Percentiles rank a stretch among this genome's conserved stretches.
These are phyloP conservation scores for Chytriomyces sp. DNA, from an alignment of 192 early-diverging fungal species.

Conservation along the genomic window DNA sequence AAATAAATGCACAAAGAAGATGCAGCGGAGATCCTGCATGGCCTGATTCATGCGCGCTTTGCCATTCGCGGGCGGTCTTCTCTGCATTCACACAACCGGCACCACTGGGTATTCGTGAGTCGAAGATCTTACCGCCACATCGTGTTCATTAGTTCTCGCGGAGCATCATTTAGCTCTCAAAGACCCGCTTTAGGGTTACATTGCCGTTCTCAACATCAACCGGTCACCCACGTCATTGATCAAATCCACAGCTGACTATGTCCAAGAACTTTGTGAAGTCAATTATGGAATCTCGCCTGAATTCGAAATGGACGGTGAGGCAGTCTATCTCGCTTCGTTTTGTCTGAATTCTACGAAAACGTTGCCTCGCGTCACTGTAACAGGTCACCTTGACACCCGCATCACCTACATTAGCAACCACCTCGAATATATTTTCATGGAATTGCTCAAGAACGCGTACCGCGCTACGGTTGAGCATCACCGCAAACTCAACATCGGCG, in stretches of 20 bases:
- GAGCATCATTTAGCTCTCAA: conserved; percentile 86
- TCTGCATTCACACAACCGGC: neutral
- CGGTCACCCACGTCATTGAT: conserved; percentile 69
- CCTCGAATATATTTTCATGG: conserved; percentile 90
- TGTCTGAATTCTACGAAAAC: neutral
- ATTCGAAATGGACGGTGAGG: conserved; percentile 36
- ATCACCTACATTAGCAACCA: conserved; percentile 89
- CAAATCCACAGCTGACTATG: conserved; percentile 67
- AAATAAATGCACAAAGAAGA: conserved; percentile 78
- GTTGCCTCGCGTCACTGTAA: conserved; percentile 32
- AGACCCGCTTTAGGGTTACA: conserved; percentile 60
- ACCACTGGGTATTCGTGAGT: neutral
- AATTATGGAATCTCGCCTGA: conserved; percentile 85
- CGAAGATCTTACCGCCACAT: neutral
- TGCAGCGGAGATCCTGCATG: conserved; percentile 76
- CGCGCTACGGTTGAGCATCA: conserved; percentile 77
- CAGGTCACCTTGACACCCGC: conserved; percentile 65
- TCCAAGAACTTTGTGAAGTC: conserved; percentile 85
- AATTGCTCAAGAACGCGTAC: conserved; percentile 86
- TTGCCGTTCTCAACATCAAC: conserved; percentile 86
- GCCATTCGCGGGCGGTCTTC: conserved; percentile 68
- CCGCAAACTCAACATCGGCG: neutral
- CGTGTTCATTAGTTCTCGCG: conserved; percentile 63
- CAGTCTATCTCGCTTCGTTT: neutral
- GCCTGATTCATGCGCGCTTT: conserved; percentile 87